These are phyloP conservation scores for Corchorus olitorius DNA, from an alignment of 345 rosid species.

Conservation along the genomic window DNA sequence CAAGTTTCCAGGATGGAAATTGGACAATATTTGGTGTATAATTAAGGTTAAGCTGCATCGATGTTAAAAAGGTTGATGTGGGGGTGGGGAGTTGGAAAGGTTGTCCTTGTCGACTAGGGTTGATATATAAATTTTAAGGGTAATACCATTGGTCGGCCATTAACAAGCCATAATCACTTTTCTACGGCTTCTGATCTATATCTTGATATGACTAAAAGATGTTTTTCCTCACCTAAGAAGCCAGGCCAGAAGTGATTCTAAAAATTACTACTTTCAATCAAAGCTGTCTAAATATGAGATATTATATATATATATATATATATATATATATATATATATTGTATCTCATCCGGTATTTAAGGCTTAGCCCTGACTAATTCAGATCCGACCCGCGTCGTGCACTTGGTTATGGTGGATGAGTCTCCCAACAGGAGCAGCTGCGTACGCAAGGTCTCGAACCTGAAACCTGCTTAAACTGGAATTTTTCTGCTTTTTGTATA, in stretches of 20 bases:
- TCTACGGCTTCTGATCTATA: not conserved
- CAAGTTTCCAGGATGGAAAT: not conserved
- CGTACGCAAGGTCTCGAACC: too few species aligned
- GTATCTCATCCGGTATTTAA: too few species aligned
- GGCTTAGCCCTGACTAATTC: too few species aligned
- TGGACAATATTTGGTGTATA: not conserved
- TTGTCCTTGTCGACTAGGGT: slow-evolving; percentile 1
- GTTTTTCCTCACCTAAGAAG: slow-evolving; percentile 6
- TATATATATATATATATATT: too few species aligned
- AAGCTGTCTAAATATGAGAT: not conserved
- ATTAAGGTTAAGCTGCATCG: not conserved
- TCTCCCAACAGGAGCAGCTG: too few species aligned
- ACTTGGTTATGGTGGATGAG: too few species aligned
- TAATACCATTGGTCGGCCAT: slow-evolving; percentile 26
- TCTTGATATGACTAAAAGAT: slow-evolving; percentile 13
- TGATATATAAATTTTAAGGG: not conserved
- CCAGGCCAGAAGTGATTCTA: not conserved
- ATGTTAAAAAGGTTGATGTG: not conserved
- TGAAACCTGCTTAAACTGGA: too few species aligned
- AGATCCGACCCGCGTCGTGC: too few species aligned
- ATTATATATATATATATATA: too few species aligned
- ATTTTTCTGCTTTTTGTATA: not conserved
- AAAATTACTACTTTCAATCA: not conserved
- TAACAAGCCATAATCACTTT: slow-evolving; percentile 17
- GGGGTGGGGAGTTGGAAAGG: not conserved